These are phyloP conservation scores for Mortierella sp. DNA, from an alignment of 371 early-diverging fungal species.

Conservation along the genomic window DNA sequence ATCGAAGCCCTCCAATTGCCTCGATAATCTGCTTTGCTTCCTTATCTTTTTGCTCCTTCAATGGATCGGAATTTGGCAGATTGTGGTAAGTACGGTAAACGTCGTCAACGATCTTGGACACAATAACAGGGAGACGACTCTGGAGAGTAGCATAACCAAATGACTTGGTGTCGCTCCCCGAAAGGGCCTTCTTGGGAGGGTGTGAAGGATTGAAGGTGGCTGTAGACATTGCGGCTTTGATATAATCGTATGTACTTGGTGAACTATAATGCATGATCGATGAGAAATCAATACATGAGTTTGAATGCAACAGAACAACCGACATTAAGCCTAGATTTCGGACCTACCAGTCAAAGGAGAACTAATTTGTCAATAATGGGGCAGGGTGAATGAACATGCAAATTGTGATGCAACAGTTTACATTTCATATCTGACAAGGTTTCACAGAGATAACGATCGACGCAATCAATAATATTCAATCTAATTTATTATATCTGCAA, in stretches of 20 bases:
- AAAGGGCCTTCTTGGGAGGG: slow-evolving; percentile 75
- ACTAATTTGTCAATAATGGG: not conserved
- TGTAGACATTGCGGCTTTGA: not conserved
- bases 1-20: slow-evolving; percentile 70
- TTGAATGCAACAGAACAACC: not conserved
- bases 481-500: not conserved
- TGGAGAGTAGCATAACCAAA: slow-evolving; percentile 86
- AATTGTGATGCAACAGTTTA: not conserved
- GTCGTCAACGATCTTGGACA: slow-evolving; percentile 80
- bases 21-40: slow-evolving; percentile 78
- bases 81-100: slow-evolving; percentile 62
- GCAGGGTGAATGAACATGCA: not conserved
- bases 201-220: slow-evolving; percentile 44
- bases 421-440: not conserved
- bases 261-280: no score
- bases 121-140: slow-evolving; percentile 86
- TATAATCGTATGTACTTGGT: no score
- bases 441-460: not conserved
- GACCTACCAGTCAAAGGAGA: not conserved
- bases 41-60: slow-evolving; percentile 47
- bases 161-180: slow-evolving; percentile 71
- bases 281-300: not conserved
- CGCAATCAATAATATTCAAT: not conserved
- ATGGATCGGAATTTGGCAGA: slow-evolving; percentile 26
- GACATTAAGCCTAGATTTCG: not conserved